Evolutionary conservation across 2,329 filamentous ascomycete genomes (phyloP).

Genomic region (Ambrosiella xylebori): DNA sequence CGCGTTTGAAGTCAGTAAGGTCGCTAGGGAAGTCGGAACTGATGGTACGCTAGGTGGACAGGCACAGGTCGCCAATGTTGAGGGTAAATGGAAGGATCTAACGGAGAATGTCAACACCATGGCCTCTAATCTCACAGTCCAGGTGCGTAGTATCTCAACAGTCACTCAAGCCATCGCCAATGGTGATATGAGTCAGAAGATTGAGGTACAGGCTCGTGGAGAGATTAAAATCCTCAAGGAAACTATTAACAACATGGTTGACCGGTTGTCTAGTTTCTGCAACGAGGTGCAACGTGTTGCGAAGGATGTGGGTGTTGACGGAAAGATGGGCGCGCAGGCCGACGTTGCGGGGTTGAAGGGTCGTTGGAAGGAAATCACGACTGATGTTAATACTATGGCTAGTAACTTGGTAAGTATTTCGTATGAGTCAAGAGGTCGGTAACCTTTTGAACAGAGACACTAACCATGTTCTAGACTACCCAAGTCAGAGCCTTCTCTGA

Average conservation of each 20-base stretch:
- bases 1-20: conserved; percentile 88
- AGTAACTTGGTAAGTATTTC: conserved; percentile 37
- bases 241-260: conserved; percentile 98
- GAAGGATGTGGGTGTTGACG: conserved; percentile 90
- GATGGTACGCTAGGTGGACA: conserved; percentile 89
- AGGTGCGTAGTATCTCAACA: conserved; percentile 55
- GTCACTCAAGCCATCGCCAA: conserved; percentile 91
- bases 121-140: conserved; percentile 49
- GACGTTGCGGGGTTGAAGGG: conserved; percentile 86
- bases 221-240: conserved; percentile 89
- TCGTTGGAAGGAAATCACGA: conserved; percentile 96
- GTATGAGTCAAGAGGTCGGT: not conserved
- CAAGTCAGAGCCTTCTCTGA: conserved; percentile 97
- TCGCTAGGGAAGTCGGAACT: conserved; percentile 89
- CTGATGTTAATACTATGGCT: conserved; percentile 88
- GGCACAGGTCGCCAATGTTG: conserved; percentile 82
- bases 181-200: conserved; percentile 89
- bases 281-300: conserved; percentile 91
- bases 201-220: conserved; percentile 85
- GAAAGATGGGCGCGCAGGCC: conserved; percentile 95
- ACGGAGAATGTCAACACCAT: conserved; percentile 78
- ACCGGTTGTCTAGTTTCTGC: conserved; percentile 84
- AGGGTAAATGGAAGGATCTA: conserved; percentile 95
- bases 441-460: conserved; percentile 5
- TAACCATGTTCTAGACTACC: conserved; percentile 47